Conservation (phyloP, 257 asterid species). For the Solanum clarkiae region DNA sequence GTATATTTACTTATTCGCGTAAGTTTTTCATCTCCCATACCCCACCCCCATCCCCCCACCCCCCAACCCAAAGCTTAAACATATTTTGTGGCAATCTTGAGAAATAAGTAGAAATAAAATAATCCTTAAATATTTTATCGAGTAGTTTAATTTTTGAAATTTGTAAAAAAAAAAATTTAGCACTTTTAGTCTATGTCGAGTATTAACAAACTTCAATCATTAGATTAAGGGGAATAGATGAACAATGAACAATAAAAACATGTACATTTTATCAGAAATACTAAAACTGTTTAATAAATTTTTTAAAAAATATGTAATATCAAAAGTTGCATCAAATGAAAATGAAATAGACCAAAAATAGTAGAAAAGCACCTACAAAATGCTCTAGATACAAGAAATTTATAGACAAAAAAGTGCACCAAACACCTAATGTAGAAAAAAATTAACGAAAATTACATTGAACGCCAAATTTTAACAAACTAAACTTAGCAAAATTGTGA, state of each 20-base stretch:
- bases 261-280: neutral
- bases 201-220: neutral
- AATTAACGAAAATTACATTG: neutral
- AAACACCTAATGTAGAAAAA: neutral
- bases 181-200: neutral
- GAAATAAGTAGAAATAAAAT: neutral
- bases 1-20: too few species aligned
- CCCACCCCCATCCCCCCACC: accelerated
- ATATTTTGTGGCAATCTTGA: neutral
- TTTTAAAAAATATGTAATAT: neutral
- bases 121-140: neutral
- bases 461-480: neutral
- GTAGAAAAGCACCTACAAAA: neutral
- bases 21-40: too few species aligned
- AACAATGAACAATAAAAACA: neutral
- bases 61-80: neutral
- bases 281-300: neutral
- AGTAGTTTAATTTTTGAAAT: neutral
- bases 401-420: neutral
- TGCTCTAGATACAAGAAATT: neutral
- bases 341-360: neutral
- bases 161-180: neutral
- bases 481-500: neutral
- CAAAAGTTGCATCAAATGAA: neutral
- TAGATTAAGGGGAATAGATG: too few species aligned